Percentiles rank a stretch among this genome's conserved stretches.
phyloP scores from a whole-genome alignment of 2,329 filamentous ascomycete genomes.

The Trichoderma sp. region DNA sequence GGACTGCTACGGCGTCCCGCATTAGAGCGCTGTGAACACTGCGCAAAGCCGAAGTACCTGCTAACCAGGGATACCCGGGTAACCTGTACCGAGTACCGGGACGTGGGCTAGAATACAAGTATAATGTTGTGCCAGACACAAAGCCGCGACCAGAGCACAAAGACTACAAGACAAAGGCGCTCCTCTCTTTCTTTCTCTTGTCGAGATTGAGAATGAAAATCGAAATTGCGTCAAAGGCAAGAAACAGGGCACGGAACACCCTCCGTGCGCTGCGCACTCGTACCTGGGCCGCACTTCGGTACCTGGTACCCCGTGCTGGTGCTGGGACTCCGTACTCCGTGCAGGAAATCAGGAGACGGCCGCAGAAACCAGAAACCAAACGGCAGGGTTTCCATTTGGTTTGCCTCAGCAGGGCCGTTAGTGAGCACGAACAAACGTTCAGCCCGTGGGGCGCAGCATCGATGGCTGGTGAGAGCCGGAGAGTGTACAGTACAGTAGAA shows the following conservation, averaged over 20 bases:
- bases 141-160: neutral
- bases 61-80: neutral
- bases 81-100: neutral
- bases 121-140: neutral
- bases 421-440: conserved; percentile 6
- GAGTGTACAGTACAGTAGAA: no score
- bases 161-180: neutral
- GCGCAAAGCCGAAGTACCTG: neutral
- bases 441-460: conserved; percentile 20
- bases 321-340: neutral
- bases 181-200: neutral
- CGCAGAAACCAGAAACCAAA: neutral
- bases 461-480: conserved; percentile 17
- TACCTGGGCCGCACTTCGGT: neutral
- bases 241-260: conserved; percentile 3
- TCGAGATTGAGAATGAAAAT: neutral
- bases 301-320: neutral
- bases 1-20: neutral
- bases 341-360: conserved; percentile 3
- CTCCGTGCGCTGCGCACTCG: conserved; percentile 3
- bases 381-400: neutral
- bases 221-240: neutral
- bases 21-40: neutral
- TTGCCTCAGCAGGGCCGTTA: neutral
- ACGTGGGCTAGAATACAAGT: neutral